Conservation (phyloP, 1,139 yeast species). For the Nakaseomyces uthaithaninus region DNA sequence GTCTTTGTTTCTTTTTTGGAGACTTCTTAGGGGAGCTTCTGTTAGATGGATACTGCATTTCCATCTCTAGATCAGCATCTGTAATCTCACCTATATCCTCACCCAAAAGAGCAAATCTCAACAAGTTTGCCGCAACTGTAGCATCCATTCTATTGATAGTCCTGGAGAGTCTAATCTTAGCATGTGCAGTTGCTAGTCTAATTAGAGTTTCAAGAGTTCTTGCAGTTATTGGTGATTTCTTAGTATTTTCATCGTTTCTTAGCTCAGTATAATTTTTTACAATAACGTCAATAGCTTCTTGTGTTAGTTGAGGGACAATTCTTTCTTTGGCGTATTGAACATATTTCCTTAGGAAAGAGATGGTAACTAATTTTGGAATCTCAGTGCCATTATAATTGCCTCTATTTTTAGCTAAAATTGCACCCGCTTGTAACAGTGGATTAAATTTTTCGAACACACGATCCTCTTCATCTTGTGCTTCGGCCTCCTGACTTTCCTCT, state of each 20-base stretch:
- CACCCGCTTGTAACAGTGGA: constrained; percentile 77
- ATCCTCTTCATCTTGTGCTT: constrained; percentile 36
- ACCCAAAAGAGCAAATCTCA: constrained; percentile 72
- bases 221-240: constrained; percentile 94
- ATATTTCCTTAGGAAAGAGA: constrained; percentile 84
- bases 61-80: constrained; percentile 17
- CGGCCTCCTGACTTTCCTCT: constrained; percentile 26
- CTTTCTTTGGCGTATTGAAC: constrained; percentile 91
- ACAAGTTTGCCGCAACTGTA: constrained; percentile 71
- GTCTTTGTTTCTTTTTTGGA: constrained; percentile 30
- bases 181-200: constrained; percentile 95
- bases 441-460: constrained; percentile 74
- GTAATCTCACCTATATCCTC: constrained; percentile 33
- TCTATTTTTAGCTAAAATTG: constrained; percentile 35
- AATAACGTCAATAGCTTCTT: constrained; percentile 72
- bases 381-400: constrained; percentile 37
- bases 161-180: constrained; percentile 79
- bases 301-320: constrained; percentile 70
- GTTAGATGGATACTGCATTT: constrained; percentile 9
- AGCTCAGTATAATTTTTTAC: constrained; percentile 72
- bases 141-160: constrained; percentile 75
- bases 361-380: constrained; percentile 57
- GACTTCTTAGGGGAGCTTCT: constrained; percentile 28
- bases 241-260: constrained; percentile 73
- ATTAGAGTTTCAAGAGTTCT: constrained; percentile 95